phyloP scores from a whole-genome alignment of 495 filamentous ascomycete species.

The Aspergillus sparsus region DNA sequence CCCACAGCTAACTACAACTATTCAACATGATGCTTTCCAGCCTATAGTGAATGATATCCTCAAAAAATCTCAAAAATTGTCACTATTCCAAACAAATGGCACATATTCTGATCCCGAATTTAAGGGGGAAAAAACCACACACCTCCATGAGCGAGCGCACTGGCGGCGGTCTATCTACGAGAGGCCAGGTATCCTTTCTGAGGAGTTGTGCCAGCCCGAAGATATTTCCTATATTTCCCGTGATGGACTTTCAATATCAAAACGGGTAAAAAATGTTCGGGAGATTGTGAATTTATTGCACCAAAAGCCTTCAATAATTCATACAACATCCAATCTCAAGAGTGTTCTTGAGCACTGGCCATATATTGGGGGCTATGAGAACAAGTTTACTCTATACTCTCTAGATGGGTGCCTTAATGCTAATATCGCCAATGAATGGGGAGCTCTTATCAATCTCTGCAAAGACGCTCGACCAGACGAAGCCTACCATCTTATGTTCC shows the following conservation, averaged over 20 bases:
- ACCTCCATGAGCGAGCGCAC: conserved; percentile 39
- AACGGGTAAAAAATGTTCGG: conserved; percentile 23
- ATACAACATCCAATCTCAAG: conserved; percentile 29
- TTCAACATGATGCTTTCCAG: conserved; percentile 56
- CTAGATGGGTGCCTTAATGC: conserved; percentile 35
- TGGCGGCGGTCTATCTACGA: conserved; percentile 44
- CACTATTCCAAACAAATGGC: conserved; percentile 27
- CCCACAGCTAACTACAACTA: conserved; percentile 40
- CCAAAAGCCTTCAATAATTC: conserved; percentile 26
- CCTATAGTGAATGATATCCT: conserved; percentile 44
- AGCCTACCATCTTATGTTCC: conserved; percentile 43
- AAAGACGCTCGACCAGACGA: conserved; percentile 20
- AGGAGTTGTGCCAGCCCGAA: background rate
- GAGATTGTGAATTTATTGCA: conserved; percentile 34
- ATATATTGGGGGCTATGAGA: conserved; percentile 42
- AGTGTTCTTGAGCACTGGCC: conserved; percentile 36
- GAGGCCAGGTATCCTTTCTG: conserved; percentile 19
- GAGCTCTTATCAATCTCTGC: conserved; percentile 41
- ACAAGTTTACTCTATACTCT: conserved; percentile 27
- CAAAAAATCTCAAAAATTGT: conserved; percentile 36
- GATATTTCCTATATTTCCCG: conserved; percentile 22
- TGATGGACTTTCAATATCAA: conserved; percentile 7
- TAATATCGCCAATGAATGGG: conserved; percentile 45
- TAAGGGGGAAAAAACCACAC: background rate
- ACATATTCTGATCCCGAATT: conserved; percentile 3